Conservation (phyloP, 2,329 filamentous ascomycete genomes). For the Pseudopyrenochaeta lycopersici region DNA sequence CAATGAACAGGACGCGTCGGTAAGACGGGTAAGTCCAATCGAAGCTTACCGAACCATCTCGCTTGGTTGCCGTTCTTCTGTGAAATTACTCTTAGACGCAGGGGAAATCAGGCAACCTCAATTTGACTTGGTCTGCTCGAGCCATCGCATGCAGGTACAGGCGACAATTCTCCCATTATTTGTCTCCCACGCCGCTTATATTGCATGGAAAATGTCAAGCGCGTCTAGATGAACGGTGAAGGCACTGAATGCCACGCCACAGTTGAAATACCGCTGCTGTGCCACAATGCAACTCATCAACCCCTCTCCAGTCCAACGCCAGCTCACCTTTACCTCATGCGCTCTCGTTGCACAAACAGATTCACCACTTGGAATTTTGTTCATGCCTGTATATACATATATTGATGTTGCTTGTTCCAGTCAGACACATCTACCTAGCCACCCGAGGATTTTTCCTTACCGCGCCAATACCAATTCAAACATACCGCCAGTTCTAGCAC, state of each 20-base stretch:
- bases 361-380: slow-evolving; percentile 9
- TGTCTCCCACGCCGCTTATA: background rate
- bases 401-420: slow-evolving; percentile 14
- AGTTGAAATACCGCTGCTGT: slow-evolving; percentile 2
- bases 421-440: slow-evolving; percentile 7
- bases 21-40: slow-evolving; percentile 15
- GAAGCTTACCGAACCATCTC: slow-evolving; percentile 12
- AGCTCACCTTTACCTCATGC: slow-evolving; percentile 4
- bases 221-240: slow-evolving; percentile 8
- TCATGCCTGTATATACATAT: slow-evolving; percentile 22
- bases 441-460: background rate
- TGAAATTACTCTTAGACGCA: slow-evolving; percentile 12
- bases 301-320: slow-evolving; percentile 4
- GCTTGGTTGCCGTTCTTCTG: slow-evolving; percentile 3
- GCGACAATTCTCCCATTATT: background rate
- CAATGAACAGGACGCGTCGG: slow-evolving; percentile 6
- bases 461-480: slow-evolving; percentile 1
- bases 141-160: slow-evolving; percentile 24
- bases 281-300: slow-evolving; percentile 6
- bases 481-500: slow-evolving; percentile 1
- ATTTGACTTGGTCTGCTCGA: slow-evolving; percentile 11
- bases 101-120: slow-evolving; percentile 12
- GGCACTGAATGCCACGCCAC: no score
- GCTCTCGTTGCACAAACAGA: slow-evolving; percentile 13
- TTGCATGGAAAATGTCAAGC: slow-evolving; percentile 1